phyloP scores from a whole-genome alignment of 2,329 filamentous ascomycete species.

The Diaporthe citri region DNA sequence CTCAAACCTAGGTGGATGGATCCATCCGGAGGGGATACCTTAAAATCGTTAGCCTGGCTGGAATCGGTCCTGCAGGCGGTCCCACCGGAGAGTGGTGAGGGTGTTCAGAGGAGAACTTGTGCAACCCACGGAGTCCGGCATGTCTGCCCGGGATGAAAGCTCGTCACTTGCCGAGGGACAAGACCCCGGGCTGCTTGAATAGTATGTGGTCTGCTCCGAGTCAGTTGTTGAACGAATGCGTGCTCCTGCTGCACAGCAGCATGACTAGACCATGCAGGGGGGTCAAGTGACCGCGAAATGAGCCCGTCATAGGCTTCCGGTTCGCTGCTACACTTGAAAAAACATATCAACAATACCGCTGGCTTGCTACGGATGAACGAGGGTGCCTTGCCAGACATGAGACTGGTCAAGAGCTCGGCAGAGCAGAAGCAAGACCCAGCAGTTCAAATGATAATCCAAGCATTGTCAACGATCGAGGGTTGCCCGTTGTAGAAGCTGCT shows the following conservation, averaged over 20 bases:
- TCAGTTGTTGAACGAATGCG: background rate
- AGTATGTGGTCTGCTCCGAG: background rate
- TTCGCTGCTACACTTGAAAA: background rate
- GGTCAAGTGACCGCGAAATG: background rate
- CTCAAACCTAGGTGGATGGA: slow-evolving; percentile 3
- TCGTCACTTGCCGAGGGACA: slow-evolving; percentile 15
- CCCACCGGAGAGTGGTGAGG: background rate
- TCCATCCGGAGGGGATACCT: slow-evolving; percentile 2
- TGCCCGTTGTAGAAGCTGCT: background rate
- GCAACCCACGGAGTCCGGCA: background rate
- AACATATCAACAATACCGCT: background rate
- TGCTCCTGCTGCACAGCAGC: background rate
- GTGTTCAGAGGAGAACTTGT: background rate
- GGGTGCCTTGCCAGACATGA: background rate
- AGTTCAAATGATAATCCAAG: background rate
- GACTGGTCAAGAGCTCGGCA: background rate
- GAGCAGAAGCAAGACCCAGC: background rate
- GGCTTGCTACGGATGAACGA: background rate
- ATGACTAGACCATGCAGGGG: background rate
- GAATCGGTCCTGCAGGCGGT: background rate
- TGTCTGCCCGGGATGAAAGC: background rate
- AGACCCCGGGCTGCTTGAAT: background rate
- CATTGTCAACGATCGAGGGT: background rate
- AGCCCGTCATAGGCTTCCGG: background rate
- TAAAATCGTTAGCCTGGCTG: slow-evolving; percentile 6